A percentile compares a stretch with the other conserved stretches of the same genome.
phyloP scores from a whole-genome alignment of 371 early-diverging fungal genomes.

The Mucor velutinosus region DNA sequence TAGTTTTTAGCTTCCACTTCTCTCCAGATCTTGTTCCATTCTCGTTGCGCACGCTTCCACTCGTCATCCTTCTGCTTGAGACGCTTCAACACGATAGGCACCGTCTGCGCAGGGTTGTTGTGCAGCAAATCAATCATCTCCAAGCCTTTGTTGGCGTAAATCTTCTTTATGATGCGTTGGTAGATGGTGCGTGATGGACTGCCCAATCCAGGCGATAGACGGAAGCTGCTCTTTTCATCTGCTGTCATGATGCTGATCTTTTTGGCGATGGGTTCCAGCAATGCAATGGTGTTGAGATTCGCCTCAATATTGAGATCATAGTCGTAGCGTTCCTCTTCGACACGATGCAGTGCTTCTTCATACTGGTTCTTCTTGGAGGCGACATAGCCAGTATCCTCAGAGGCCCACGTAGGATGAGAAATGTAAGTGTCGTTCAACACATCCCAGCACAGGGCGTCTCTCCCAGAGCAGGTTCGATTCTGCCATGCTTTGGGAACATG shows the following conservation, averaged over 20 bases:
- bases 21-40: constrained; percentile 96
- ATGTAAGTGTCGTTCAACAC: constrained; percentile 97
- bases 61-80: constrained; percentile 98
- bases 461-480: constrained; percentile 75
- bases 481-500: constrained; percentile 51
- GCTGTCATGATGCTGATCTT: constrained; percentile 77
- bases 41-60: constrained; percentile 79
- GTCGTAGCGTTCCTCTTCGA: constrained; percentile 99
- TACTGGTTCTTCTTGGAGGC: constrained; percentile 92
- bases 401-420: constrained; percentile 94
- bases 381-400: constrained; percentile 94
- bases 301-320: constrained; percentile 97
- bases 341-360: constrained; percentile 95
- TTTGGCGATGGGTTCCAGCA: constrained; percentile 86
- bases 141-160: constrained; percentile 83
- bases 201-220: constrained; percentile 77
- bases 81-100: constrained; percentile 95
- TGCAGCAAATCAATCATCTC: constrained; percentile 95
- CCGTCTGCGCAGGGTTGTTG: constrained; percentile 88
- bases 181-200: constrained; percentile 86
- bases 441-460: constrained; percentile 90
- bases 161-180: constrained; percentile 88
- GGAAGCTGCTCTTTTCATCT: constrained; percentile 78
- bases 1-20: constrained; percentile 93
- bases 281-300: constrained; percentile 86